phyloP scores from a whole-genome alignment of 768 basidiomycete species.

The Mycena haematopus region DNA sequence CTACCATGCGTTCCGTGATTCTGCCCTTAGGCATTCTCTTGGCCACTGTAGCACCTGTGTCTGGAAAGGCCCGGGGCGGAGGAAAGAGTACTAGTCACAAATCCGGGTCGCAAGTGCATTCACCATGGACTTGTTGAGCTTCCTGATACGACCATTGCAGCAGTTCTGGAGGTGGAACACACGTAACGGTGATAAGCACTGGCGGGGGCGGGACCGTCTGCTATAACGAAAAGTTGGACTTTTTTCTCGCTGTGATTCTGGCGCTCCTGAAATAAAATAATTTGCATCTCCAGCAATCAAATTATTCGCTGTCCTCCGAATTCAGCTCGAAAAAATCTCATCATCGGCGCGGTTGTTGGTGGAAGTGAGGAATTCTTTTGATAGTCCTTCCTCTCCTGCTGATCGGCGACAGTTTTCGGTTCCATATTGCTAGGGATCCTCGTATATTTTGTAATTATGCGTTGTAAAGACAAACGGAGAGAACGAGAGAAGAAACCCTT shows the following conservation, averaged over 20 bases:
- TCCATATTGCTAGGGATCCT: slow-evolving; percentile 12
- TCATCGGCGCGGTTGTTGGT: slow-evolving; percentile 19
- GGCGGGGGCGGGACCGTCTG: slow-evolving; percentile 6
- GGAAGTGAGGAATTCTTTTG: slow-evolving; percentile 4
- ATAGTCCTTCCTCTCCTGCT: not conserved
- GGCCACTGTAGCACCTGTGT: not conserved
- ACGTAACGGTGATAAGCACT: not conserved
- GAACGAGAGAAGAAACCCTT: slow-evolving; percentile 2
- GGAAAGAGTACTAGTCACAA: slow-evolving; percentile 10
- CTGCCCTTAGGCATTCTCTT: slow-evolving; percentile 1
- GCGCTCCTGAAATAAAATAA: not conserved
- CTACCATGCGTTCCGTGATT: not conserved
- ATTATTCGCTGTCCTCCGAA: slow-evolving; percentile 13
- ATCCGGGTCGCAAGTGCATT: not conserved
- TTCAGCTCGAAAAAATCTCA: slow-evolving; percentile 10
- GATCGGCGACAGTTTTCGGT: slow-evolving; percentile 7
- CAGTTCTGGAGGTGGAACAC: slow-evolving; percentile 6
- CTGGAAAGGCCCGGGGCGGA: slow-evolving; percentile 18
- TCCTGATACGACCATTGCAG: not conserved
- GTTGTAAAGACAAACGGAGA: slow-evolving; percentile 2
- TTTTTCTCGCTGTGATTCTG: no score
- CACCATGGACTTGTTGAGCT: not conserved
- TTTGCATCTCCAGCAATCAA: slow-evolving; percentile 3
- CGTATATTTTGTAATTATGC: slow-evolving; percentile 4
- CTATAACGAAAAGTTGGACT: slow-evolving; percentile 16